Evolutionary conservation across 345 rosid species (phyloP).

Genomic region (Laguncularia racemosa): DNA sequence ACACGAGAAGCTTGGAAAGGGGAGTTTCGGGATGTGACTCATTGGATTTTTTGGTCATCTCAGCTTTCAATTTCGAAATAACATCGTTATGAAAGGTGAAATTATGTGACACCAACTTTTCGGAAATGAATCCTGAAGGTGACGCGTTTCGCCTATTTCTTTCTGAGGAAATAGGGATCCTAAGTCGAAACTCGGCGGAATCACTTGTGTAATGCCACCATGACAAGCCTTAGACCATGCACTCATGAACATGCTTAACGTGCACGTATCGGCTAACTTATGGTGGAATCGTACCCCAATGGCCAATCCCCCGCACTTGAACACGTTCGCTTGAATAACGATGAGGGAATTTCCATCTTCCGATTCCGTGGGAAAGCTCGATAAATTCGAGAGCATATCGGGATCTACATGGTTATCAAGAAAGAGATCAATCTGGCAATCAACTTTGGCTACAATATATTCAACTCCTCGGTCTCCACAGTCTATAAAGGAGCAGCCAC

Average conservation of each 20-base stretch:
- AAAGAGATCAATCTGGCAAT: constrained; percentile 2
- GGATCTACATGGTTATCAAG: constrained; percentile 3
- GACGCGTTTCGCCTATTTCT: background rate
- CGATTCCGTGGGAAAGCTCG: constrained; percentile 2
- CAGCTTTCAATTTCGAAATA: constrained; percentile 10
- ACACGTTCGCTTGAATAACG: constrained; percentile 15
- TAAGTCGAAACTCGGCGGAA: constrained; percentile 10
- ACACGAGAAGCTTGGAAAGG: constrained; percentile 12
- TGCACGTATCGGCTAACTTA: constrained; percentile 16
- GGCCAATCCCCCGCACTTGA: constrained; percentile 20
- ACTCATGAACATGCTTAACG: constrained; percentile 7
- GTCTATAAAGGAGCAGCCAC: constrained; percentile 4
- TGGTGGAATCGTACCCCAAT: constrained; percentile 11
- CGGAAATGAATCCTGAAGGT: background rate
- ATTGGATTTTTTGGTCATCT: background rate
- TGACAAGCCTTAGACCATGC: constrained; percentile 19
- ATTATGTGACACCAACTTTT: constrained; percentile 9
- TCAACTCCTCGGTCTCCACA: constrained; percentile 25
- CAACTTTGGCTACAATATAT: constrained; percentile 14
- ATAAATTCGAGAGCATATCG: constrained; percentile 8
- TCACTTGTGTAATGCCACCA: background rate
- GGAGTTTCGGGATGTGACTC: background rate
- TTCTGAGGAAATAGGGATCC: constrained; percentile 9
- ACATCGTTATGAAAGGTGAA: constrained; percentile 10
- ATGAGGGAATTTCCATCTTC: background rate